These are phyloP conservation scores for Suhomyces tanzawaensis DNA, from an alignment of 805 yeast species.

Conservation along the genomic window DNA sequence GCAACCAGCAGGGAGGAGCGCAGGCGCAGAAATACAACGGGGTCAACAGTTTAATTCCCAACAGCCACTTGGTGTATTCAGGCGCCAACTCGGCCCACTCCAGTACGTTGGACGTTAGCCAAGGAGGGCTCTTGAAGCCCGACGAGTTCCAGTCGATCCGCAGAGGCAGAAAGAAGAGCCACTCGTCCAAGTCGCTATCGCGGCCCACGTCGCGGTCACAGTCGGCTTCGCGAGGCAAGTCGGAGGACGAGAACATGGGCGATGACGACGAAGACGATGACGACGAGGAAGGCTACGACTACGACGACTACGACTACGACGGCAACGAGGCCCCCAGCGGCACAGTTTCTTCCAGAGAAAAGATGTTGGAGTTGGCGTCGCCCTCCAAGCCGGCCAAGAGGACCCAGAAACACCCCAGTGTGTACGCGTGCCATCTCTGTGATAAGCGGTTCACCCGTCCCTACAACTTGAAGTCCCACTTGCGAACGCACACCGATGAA, in stretches of 20 bases:
- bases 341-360: constrained; percentile 48
- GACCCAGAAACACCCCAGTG: constrained; percentile 68
- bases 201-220: constrained; percentile 32
- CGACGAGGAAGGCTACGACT: constrained; percentile 4
- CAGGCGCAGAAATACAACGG: constrained; percentile 3
- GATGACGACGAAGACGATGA: constrained; percentile 18
- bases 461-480: constrained; percentile 86
- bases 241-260: constrained; percentile 16
- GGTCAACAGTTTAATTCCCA: constrained; percentile 13
- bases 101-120: neutral
- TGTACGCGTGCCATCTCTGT: constrained; percentile 78
- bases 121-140: constrained; percentile 19
- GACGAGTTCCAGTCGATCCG: constrained; percentile 41
- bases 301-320: constrained; percentile 10
- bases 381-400: constrained; percentile 53
- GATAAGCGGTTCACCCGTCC: constrained; percentile 88
- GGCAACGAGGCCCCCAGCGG: neutral
- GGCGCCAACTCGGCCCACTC: constrained; percentile 1
- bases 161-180: constrained; percentile 40
- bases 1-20: constrained; percentile 5
- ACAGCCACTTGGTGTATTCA: constrained; percentile 13
- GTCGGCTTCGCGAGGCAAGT: constrained; percentile 12
- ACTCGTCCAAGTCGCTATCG: constrained; percentile 26
- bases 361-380: constrained; percentile 64
- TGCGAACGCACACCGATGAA: constrained; percentile 86